Conservation (phyloP, 106 monocot genomes). For the Allium sativum region DNA sequence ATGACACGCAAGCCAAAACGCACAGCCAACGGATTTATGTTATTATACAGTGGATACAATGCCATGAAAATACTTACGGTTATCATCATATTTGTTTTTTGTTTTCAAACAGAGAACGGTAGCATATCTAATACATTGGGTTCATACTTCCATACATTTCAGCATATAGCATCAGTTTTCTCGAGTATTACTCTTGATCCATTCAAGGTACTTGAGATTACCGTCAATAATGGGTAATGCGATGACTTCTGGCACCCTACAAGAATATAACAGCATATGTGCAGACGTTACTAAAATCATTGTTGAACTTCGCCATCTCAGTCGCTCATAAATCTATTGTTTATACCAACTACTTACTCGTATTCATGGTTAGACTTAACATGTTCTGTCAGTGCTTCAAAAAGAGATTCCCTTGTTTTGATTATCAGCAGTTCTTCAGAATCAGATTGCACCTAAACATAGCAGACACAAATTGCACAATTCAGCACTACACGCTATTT, state of each 20-base stretch:
- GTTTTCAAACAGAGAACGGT: background rate
- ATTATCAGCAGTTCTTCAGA: slow-evolving; percentile 86
- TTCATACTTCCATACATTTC: background rate
- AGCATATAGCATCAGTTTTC: slow-evolving; percentile 23
- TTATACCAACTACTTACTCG: slow-evolving; percentile 51
- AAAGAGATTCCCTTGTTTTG: slow-evolving; percentile 80
- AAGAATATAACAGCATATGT: background rate
- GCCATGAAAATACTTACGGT: background rate
- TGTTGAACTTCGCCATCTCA: no score
- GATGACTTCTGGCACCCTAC: slow-evolving; percentile 86
- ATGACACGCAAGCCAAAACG: background rate
- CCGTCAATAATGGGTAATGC: slow-evolving; percentile 76
- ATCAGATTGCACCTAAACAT: slow-evolving; percentile 64
- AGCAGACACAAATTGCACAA: background rate
- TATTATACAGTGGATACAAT: background rate
- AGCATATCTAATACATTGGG: background rate
- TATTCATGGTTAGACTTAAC: slow-evolving; percentile 94
- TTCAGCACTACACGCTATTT: background rate
- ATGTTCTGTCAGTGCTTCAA: slow-evolving; percentile 68
- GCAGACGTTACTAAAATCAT: no score
- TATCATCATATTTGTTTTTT: no score
- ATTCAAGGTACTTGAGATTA: slow-evolving; percentile 70
- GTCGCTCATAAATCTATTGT: no score
- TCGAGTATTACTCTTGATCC: slow-evolving; percentile 80
- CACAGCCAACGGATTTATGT: background rate